These are phyloP conservation scores for Gnomoniopsis smithogilvyi DNA, from an alignment of 2,329 filamentous ascomycete species.

Conservation along the genomic window DNA sequence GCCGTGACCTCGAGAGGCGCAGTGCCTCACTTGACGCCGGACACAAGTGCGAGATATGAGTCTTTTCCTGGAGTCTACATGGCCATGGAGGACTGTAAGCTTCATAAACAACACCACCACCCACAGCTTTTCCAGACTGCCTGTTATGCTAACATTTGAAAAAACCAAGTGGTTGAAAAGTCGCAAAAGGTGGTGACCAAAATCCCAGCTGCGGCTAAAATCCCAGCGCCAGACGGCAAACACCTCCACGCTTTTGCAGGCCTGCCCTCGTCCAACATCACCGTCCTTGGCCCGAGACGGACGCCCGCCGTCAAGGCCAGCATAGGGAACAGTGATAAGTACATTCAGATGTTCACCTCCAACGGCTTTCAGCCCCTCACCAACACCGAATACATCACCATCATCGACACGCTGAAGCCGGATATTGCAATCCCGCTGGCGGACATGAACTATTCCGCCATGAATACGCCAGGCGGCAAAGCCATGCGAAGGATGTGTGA, in stretches of 20 bases:
- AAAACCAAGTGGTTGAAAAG: slow-evolving; percentile 49
- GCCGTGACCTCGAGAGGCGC: slow-evolving; percentile 78
- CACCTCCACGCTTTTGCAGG: slow-evolving; percentile 75
- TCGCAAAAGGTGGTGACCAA: slow-evolving; percentile 35
- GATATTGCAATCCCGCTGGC: slow-evolving; percentile 79
- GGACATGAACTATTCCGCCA: slow-evolving; percentile 55
- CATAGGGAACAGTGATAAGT: slow-evolving; percentile 65
- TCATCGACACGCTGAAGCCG: slow-evolving; percentile 63
- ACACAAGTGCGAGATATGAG: slow-evolving; percentile 67
- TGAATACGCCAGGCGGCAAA: slow-evolving; percentile 60
- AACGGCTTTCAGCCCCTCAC: slow-evolving; percentile 76
- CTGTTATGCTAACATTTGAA: slow-evolving; percentile 6
- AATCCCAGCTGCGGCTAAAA: slow-evolving; percentile 42
- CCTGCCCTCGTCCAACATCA: slow-evolving; percentile 60
- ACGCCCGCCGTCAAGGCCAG: slow-evolving; percentile 72
- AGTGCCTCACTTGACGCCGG: slow-evolving; percentile 85
- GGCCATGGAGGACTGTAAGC: slow-evolving; percentile 90
- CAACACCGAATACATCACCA: slow-evolving; percentile 65
- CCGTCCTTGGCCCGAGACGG: slow-evolving; percentile 75
- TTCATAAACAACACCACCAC: slow-evolving; percentile 18
- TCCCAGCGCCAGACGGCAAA: slow-evolving; percentile 37
- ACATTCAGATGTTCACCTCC: slow-evolving; percentile 78
- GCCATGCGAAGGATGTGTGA: slow-evolving; percentile 80
- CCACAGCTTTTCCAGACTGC: neutral
- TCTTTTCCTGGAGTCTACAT: slow-evolving; percentile 70